Conservation (phyloP, 345 rosid species). For the Pistacia vera region DNA sequence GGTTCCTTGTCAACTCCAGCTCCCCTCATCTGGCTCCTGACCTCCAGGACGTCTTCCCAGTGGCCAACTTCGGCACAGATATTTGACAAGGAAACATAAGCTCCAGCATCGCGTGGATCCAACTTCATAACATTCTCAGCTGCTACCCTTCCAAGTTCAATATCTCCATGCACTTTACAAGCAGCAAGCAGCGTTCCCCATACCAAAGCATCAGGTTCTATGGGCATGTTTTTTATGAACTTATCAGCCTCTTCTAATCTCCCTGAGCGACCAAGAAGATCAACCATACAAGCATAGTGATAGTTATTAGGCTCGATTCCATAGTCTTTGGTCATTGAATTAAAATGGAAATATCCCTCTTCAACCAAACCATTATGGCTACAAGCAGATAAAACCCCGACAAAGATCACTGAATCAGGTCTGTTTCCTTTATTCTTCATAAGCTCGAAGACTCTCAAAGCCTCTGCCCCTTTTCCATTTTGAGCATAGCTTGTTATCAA, state of each 20-base stretch:
- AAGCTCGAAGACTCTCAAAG: conserved; percentile 50
- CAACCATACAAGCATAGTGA: conserved; percentile 79
- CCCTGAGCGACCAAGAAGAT: conserved; percentile 82
- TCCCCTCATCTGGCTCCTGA: conserved; percentile 61
- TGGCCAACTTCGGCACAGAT: conserved; percentile 74
- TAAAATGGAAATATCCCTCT: conserved; percentile 59
- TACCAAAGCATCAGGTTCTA: conserved; percentile 61
- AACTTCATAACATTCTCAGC: conserved; percentile 56
- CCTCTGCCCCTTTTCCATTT: conserved; percentile 71
- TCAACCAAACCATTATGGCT: conserved; percentile 73
- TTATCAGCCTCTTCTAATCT: conserved; percentile 70
- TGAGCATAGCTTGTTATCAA: conserved; percentile 72
- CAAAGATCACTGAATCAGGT: conserved; percentile 74
- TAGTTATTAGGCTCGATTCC: conserved; percentile 58
- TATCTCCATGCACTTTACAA: conserved; percentile 68
- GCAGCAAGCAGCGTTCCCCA: conserved; percentile 87
- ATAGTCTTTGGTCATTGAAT: conserved; percentile 62
- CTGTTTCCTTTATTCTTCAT: conserved; percentile 51
- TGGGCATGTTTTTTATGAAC: conserved; percentile 61
- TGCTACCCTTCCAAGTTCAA: conserved; percentile 74
- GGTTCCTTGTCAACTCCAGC: conserved; percentile 58
- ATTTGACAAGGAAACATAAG: conserved; percentile 73
- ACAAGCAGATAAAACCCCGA: conserved; percentile 71
- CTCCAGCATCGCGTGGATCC: conserved; percentile 59
- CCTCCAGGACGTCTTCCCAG: conserved; percentile 68